A percentile compares a stretch with the other conserved stretches of the same genome.
Conservation (phyloP, 2,329 filamentous ascomycete species). For the Didymella segeticola region DNA sequence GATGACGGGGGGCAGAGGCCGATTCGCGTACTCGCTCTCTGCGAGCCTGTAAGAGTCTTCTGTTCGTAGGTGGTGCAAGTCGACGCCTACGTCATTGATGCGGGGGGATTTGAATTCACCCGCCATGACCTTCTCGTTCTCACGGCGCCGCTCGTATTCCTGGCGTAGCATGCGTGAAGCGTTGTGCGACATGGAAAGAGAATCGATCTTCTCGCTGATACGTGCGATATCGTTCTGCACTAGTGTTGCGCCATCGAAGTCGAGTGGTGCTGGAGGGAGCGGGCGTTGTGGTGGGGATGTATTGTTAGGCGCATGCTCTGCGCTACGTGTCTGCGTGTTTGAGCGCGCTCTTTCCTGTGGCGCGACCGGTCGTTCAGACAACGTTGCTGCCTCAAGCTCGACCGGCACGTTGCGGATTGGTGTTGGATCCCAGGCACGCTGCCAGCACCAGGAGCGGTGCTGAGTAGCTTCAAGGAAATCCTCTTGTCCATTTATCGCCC, state of each 20-base stretch:
- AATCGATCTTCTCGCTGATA: slow-evolving; percentile 44
- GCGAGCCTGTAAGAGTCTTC: background rate
- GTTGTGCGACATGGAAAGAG: slow-evolving; percentile 27
- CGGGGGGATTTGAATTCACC: slow-evolving; percentile 32
- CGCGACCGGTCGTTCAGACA: background rate
- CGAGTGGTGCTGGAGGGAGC: slow-evolving; percentile 16
- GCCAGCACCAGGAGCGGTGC: slow-evolving; percentile 47
- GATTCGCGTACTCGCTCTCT: background rate
- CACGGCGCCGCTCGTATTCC: slow-evolving; percentile 31
- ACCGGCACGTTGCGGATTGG: slow-evolving; percentile 31
- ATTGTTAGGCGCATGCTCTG: background rate
- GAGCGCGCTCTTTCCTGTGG: background rate
- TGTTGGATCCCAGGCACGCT: slow-evolving; percentile 39
- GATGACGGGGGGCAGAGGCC: background rate
- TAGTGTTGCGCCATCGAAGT: slow-evolving; percentile 32
- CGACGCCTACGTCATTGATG: slow-evolving; percentile 2
- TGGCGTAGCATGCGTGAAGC: slow-evolving; percentile 16
- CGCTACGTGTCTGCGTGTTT: background rate
- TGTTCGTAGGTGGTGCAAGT: slow-evolving; percentile 1
- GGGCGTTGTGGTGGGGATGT: slow-evolving; percentile 14
- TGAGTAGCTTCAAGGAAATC: slow-evolving; percentile 41
- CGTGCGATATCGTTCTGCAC: slow-evolving; percentile 37
- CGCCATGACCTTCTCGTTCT: slow-evolving; percentile 40
- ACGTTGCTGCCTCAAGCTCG: slow-evolving; percentile 36
- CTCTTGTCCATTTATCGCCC: slow-evolving; percentile 40